phyloP scores from a whole-genome alignment of 495 filamentous ascomycete species.

The Staphylotrichum longicolle region DNA sequence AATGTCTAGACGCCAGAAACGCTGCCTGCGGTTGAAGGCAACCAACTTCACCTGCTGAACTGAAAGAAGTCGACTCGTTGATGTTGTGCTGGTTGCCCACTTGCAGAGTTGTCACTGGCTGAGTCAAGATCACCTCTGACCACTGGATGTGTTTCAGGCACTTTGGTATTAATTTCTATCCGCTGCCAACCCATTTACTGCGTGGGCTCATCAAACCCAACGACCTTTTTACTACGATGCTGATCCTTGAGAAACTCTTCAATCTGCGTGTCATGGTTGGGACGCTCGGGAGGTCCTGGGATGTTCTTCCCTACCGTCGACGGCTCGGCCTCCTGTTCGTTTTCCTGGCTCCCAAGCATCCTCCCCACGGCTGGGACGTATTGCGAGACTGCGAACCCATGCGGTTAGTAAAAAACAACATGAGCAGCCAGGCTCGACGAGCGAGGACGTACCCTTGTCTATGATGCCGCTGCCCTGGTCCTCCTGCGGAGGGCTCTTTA shows the following conservation, averaged over 20 bases:
- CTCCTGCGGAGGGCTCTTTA: constrained; percentile 4
- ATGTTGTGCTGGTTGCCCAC: no score
- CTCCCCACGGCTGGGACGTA: constrained; percentile 30
- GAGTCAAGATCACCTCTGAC: no score
- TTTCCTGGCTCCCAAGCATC: constrained; percentile 22
- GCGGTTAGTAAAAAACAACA: not conserved
- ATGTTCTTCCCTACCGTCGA: not conserved
- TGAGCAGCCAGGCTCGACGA: not conserved
- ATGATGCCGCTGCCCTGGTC: constrained; percentile 19
- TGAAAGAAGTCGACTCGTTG: no score
- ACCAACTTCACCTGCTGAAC: no score
- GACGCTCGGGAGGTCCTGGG: constrained; percentile 32
- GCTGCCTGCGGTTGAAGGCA: no score
- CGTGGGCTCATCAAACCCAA: constrained; percentile 4
- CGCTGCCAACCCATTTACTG: not conserved
- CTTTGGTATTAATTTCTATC: not conserved
- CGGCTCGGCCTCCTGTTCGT: constrained; percentile 4
- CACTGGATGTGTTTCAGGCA: not conserved
- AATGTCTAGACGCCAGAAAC: no score
- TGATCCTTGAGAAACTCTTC: constrained; percentile 40
- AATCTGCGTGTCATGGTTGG: constrained; percentile 35
- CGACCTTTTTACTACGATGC: constrained; percentile 31
- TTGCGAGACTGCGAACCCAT: constrained; percentile 25
- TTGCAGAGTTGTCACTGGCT: no score
- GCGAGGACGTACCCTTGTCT: constrained; percentile 29